Base-by-base conservation (phyloP, 208 protist genomes). In the Trypanosoma avium region DNA sequence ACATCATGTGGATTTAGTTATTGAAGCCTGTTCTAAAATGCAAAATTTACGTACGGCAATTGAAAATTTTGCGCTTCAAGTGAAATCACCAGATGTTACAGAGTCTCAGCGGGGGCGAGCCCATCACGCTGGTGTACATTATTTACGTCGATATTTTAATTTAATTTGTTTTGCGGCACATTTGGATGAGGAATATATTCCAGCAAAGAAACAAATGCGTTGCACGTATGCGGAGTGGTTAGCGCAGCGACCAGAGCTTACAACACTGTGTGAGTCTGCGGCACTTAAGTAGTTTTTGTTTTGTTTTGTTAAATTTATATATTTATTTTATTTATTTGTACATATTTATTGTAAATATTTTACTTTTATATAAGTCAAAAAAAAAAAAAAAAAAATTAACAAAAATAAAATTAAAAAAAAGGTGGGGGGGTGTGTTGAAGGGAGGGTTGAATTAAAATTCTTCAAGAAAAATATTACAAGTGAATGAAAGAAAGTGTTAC, bases 11-110 rank as follows among this genome's bases (percentile, higher is more conserved):
- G 89, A 95, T 47, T 61, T 95, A 13, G 86, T 95, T 26, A 81
- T 95, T 36, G 84, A 95, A 73, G 84, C 81, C 56, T 95, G 89
- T 73, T 84, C 79, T 10, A 71, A 76, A 49, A 93, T 95, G 86
- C 89, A 95, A 72, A 95, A 95, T 67, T 67, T 95, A 36, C 85
- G 89, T 29, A 93, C 82, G 0, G 85, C 89, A 10, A 95, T 93
- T 60, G 89, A 95, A 52, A 38, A 36, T n/a, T 90, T 92, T 61
- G 89, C 73, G 10, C 65, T 88, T n/a, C 61, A 80, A 38, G 67
- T 79, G 49, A 53, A 68, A 54, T 92, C 86, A 32, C 86, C 89
- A 0, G 89, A 95, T 59, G 77, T 72, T 19, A 84, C 84, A 3
- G 89, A 95, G 75, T 27, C 67, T 4, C 73, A 70, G 46, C 83